Base-by-base conservation (phyloP, 2,329 filamentous ascomycete species). In the Trichoderma atrobrunneum region DNA sequence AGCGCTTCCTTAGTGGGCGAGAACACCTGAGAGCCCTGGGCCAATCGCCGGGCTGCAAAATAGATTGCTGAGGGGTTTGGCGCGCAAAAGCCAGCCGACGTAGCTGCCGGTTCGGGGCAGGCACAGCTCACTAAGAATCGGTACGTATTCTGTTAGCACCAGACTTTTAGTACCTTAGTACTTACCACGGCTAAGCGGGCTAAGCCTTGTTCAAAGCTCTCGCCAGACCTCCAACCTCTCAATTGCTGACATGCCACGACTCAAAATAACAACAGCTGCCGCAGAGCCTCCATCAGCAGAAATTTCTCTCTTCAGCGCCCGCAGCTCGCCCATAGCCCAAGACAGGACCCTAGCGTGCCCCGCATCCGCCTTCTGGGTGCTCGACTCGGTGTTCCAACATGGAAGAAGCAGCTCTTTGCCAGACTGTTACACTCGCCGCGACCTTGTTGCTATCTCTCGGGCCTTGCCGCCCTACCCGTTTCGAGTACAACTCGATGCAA, bases 61-160 rank as follows among this genome's bases (percentile, higher is more conserved):
- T 70, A 70, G 67, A 70, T 70, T 70, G 57, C 26, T 62, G 67
- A 70, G 67, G 67, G 67, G 67, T 61, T 34, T 54, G 66, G 56
- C 36, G 32, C 43, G 26, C 36, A 48, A 43, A 63, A 30, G 61
- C 21, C 21, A 70, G 67, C 30, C 43, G 39, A 54, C 59, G 56
- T n/a, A 62, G 34, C 54, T 66, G 34, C 69, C 34, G 34, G 26
- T 59, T 71, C 48, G 18, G 54, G 54, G 54, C 48, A 51, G 43
- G 43, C 48, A 54, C 48, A 24, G 48, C 57, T 34, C 28, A 32
- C 57, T 34, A 60, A 60, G 1, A 18, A 12, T n/a, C 56, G 57
- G 28, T 32, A 34, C 30, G 30, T 59, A 48, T 43, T 1, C n/a
- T 59, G 56, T n/a, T 59, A 18, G 24, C 56, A 18, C 36, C 16